Evolutionary conservation across 805 yeast species (phyloP).

Genomic region (Yarrowia sp.): DNA sequence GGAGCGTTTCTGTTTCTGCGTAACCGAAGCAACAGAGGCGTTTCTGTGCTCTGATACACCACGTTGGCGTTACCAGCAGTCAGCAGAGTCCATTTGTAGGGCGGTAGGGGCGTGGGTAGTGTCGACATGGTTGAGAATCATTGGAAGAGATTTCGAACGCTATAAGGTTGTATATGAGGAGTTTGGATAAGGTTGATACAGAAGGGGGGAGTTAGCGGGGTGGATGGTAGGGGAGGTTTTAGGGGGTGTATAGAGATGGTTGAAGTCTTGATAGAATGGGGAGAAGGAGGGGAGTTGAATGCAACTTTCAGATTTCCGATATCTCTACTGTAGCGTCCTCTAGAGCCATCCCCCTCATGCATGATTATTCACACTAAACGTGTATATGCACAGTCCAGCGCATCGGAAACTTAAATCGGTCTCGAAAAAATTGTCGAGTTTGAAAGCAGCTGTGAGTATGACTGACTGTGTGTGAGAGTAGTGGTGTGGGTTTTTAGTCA

Average conservation of each 20-base stretch:
- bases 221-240: not conserved
- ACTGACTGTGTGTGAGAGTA: not conserved
- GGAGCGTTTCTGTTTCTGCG: conserved; percentile 2
- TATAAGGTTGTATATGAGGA: conserved; percentile 7
- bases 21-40: not conserved
- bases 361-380: conserved; percentile 6
- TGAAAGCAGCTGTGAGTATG: not conserved
- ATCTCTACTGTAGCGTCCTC: not conserved
- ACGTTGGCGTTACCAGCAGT: conserved; percentile 24
- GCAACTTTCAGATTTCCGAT: not conserved
- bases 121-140: not conserved
- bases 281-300: no score
- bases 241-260: not conserved
- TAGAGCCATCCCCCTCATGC: not conserved
- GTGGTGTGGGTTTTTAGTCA: not conserved
- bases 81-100: conserved; percentile 12
- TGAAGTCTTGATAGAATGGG: not conserved
- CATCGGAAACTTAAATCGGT: no score
- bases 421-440: not conserved
- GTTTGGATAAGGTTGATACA: not conserved
- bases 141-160: not conserved
- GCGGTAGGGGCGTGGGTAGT: not conserved
- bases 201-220: not conserved
- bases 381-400: conserved; percentile 3
- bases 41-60: not conserved